phyloP scores from a whole-genome alignment of 345 rosid genomes.

The Turnera subulata region DNA sequence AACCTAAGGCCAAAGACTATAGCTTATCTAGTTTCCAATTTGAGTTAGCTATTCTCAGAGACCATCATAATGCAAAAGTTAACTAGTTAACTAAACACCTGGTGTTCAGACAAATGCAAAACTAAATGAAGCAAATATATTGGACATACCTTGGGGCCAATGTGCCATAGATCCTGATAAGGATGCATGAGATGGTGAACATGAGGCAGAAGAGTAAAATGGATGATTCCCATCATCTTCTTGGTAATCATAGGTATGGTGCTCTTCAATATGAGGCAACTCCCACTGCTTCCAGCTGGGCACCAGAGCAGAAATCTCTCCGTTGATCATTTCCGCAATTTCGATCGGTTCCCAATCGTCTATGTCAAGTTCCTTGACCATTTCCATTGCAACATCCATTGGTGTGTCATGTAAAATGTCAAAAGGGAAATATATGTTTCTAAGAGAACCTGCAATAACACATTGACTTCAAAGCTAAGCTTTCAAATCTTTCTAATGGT shows the following conservation, averaged over 20 bases:
- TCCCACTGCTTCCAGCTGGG: slow-evolving; percentile 42
- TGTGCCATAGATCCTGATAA: slow-evolving; percentile 35
- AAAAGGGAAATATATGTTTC: slow-evolving; percentile 59
- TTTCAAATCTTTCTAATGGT: background rate
- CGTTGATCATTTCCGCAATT: slow-evolving; percentile 68
- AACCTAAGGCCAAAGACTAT: too few species aligned
- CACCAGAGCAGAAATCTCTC: slow-evolving; percentile 52
- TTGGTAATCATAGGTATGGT: slow-evolving; percentile 23
- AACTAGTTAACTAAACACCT: background rate
- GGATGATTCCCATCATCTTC: slow-evolving; percentile 38
- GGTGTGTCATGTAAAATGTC: slow-evolving; percentile 62
- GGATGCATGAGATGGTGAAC: slow-evolving; percentile 55
- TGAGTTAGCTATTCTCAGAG: background rate
- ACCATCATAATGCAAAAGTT: background rate
- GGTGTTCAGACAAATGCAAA: background rate
- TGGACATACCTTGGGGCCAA: slow-evolving; percentile 48
- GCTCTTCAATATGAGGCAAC: slow-evolving; percentile 12
- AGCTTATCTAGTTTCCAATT: too few species aligned
- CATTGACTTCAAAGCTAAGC: background rate
- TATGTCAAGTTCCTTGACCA: slow-evolving; percentile 76
- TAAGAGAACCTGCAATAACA: slow-evolving; percentile 37
- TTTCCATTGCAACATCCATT: slow-evolving; percentile 66
- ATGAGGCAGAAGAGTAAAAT: slow-evolving; percentile 44
- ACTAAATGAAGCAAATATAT: background rate
- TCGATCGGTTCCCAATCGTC: slow-evolving; percentile 64